Percentiles rank a stretch among this genome's conserved stretches.
phyloP scores from a whole-genome alignment of 768 basidiomycete species.

The Auricularia auricula-judae region DNA sequence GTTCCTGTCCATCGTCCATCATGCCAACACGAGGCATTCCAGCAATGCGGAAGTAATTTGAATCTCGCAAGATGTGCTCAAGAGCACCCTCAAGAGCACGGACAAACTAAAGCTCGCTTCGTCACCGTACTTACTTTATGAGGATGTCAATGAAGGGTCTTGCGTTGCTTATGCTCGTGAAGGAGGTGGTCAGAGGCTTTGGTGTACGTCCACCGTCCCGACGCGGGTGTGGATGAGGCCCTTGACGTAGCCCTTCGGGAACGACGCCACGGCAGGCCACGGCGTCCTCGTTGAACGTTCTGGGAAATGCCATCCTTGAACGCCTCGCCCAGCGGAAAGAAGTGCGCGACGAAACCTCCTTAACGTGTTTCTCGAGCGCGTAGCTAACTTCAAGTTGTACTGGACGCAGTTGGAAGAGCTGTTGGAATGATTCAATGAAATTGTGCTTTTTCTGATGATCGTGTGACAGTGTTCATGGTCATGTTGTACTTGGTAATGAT shows the following conservation, averaged over 20 bases:
- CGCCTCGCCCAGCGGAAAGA: constrained; percentile 74
- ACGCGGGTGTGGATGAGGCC: constrained; percentile 85
- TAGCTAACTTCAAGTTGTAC: constrained; percentile 35
- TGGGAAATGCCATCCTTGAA: constrained; percentile 59
- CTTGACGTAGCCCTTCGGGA: constrained; percentile 73
- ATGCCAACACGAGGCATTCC: too few species aligned
- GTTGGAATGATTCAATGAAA: too few species aligned
- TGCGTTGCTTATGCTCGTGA: not conserved
- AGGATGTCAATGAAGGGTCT: not conserved
- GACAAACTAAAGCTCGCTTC: too few species aligned
- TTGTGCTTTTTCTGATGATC: too few species aligned
- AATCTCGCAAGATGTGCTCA: too few species aligned
- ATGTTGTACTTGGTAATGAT: too few species aligned
- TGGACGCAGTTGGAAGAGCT: constrained; percentile 71
- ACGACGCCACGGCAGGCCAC: constrained; percentile 70
- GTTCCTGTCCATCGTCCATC: too few species aligned
- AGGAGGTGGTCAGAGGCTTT: not conserved
- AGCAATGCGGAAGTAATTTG: too few species aligned
- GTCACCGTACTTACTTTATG: too few species aligned
- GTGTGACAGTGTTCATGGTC: too few species aligned
- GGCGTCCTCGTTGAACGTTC: constrained; percentile 71
- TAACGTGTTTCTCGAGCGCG: constrained; percentile 63
- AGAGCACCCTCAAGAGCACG: too few species aligned
- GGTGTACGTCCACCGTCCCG: constrained; percentile 41
- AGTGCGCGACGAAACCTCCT: constrained; percentile 69